phyloP scores from a whole-genome alignment of 129 eudicot genomes.

The Flaveria trinervia region DNA sequence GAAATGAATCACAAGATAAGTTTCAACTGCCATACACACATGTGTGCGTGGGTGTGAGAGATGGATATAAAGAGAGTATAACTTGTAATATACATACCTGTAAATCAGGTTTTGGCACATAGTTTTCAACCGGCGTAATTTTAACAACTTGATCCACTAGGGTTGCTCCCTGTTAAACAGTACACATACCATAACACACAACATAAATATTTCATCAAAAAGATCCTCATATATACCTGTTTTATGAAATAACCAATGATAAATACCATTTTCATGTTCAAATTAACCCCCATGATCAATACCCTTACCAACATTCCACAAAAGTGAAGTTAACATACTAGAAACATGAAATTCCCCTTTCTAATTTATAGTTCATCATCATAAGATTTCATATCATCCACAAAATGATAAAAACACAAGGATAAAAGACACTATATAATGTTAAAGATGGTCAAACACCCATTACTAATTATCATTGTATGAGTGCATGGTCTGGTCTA shows the following conservation, averaged over 20 bases:
- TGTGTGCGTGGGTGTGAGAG: not conserved
- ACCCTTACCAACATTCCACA: not conserved
- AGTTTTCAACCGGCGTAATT: constrained; percentile 69
- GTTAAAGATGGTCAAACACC: no score
- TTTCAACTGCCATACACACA: not conserved
- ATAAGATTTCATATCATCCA: not conserved
- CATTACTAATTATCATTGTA: no score
- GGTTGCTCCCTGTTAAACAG: constrained; percentile 80
- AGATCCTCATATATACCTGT: not conserved
- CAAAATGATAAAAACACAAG: not conserved
- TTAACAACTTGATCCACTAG: constrained; percentile 87
- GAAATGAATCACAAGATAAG: constrained; percentile 21
- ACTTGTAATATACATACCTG: constrained; percentile 42
- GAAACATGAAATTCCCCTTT: not conserved
- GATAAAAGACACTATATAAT: not conserved
- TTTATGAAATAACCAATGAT: not conserved
- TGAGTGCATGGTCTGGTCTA: no score
- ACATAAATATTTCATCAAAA: not conserved
- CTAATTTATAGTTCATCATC: not conserved
- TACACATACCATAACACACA: not conserved
- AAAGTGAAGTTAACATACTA: not conserved
- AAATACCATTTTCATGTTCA: constrained; percentile 9
- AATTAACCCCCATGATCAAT: not conserved
- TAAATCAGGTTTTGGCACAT: constrained; percentile 54
- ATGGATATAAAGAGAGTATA: not conserved